Evolutionary conservation across 1,284 basidiomycete species (phyloP).

Genomic region (Agaricales sp.): DNA sequence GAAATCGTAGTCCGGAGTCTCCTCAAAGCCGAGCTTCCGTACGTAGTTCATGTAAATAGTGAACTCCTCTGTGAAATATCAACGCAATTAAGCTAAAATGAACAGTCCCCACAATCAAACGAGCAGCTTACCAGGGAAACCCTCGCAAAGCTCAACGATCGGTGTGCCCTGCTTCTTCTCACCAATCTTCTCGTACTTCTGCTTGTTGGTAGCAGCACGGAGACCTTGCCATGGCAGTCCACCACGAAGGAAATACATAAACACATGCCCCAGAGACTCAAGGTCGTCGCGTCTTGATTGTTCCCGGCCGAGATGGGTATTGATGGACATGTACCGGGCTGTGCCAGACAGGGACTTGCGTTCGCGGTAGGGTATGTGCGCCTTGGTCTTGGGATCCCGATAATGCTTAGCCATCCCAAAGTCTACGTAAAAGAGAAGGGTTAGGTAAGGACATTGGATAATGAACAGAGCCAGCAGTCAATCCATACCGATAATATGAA

Average conservation of each 20-base stretch:
- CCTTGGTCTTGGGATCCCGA: conserved; percentile 94
- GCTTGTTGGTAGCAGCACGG: conserved; percentile 94
- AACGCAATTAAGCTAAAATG: conserved; percentile 5
- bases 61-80: conserved; percentile 69
- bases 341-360: conserved; percentile 97
- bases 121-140: conserved; percentile 75
- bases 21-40: conserved; percentile 91
- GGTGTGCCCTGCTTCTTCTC: conserved; percentile 96
- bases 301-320: conserved; percentile 93
- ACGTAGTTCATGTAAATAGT: conserved; percentile 97
- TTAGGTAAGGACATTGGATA: conserved; percentile 3
- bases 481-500: conserved; percentile 80
- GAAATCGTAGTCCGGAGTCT: conserved; percentile 97
- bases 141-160: conserved; percentile 91
- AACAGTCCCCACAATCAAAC: conserved; percentile 6
- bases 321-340: conserved; percentile 98
- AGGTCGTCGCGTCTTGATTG: conserved; percentile 87
- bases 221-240: conserved; percentile 94
- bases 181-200: conserved; percentile 97
- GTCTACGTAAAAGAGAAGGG: conserved; percentile 35
- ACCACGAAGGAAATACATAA: conserved; percentile 96
- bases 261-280: conserved; percentile 93
- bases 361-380: conserved; percentile 97
- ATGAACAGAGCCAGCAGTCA: background rate
- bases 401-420: conserved; percentile 99